These are phyloP conservation scores for Myxozyma vanderwaltii DNA, from an alignment of 805 yeast genomes.

Conservation along the genomic window DNA sequence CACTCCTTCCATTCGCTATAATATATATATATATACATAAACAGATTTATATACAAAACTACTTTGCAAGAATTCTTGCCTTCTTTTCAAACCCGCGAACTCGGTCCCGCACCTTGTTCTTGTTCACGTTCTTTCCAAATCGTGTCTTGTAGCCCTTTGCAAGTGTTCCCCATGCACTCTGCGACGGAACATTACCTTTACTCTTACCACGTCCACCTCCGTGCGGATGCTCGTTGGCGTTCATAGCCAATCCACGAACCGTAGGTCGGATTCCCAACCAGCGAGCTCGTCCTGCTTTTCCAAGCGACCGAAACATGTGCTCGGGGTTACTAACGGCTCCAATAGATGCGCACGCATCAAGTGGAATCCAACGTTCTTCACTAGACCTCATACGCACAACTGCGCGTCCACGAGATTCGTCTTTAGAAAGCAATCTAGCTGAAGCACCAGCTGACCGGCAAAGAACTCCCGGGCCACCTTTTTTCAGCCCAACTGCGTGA, in stretches of 20 bases:
- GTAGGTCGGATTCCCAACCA: slow-evolving; percentile 91
- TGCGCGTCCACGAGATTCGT: slow-evolving; percentile 69
- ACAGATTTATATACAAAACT: not conserved
- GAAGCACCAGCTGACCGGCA: slow-evolving; percentile 95
- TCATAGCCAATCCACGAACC: slow-evolving; percentile 98
- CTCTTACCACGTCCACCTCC: slow-evolving; percentile 99
- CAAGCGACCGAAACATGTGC: slow-evolving; percentile 83
- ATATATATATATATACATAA: not conserved
- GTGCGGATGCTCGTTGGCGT: slow-evolving; percentile 95
- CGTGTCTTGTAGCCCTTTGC: slow-evolving; percentile 94
- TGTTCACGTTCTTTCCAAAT: slow-evolving; percentile 68
- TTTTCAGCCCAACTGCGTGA: slow-evolving; percentile 80
- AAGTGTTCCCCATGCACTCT: slow-evolving; percentile 93
- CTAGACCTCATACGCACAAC: slow-evolving; percentile 84
- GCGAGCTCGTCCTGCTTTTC: slow-evolving; percentile 96
- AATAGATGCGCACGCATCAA: slow-evolving; percentile 88
- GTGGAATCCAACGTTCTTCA: slow-evolving; percentile 85
- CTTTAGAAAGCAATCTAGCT: slow-evolving; percentile 81
- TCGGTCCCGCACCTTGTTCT: slow-evolving; percentile 85
- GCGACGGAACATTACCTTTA: slow-evolving; percentile 90
- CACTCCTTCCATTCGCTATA: too few relatives aligned
- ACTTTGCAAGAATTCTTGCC: not conserved
- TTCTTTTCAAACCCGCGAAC: slow-evolving; percentile 65
- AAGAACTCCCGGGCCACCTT: slow-evolving; percentile 78
- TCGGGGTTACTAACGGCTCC: slow-evolving; percentile 93